Conservation (phyloP, 352 stramenopile genomes). For the Aphanomyces invadans region DNA sequence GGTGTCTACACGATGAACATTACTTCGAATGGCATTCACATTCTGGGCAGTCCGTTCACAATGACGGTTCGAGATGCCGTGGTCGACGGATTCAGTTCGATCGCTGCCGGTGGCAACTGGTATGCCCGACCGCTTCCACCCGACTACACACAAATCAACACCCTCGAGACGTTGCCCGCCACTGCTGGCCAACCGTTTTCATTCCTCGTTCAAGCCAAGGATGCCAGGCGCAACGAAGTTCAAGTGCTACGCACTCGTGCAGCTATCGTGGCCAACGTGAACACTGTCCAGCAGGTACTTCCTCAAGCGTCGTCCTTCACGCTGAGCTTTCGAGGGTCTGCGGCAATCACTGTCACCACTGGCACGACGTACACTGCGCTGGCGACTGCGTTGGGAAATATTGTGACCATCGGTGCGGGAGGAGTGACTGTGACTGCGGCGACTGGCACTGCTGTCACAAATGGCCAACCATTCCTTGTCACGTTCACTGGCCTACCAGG, state of each 20-base stretch:
- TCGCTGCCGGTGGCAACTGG: slow-evolving; percentile 56
- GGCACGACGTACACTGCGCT: slow-evolving; percentile 39
- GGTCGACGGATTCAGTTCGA: slow-evolving; percentile 61
- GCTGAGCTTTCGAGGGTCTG: slow-evolving; percentile 55
- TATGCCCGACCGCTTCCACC: slow-evolving; percentile 6
- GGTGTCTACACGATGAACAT: slow-evolving; percentile 87
- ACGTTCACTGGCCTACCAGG: slow-evolving; percentile 56
- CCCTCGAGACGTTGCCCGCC: slow-evolving; percentile 34
- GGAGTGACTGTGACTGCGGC: slow-evolving; percentile 67
- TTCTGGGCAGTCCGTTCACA: slow-evolving; percentile 86
- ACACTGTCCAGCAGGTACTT: slow-evolving; percentile 53
- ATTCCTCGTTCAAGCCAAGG: slow-evolving; percentile 90
- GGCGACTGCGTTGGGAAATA: slow-evolving; percentile 51
- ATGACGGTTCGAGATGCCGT: slow-evolving; percentile 65
- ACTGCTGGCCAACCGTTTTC: slow-evolving; percentile 47
- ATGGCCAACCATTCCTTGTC: slow-evolving; percentile 46
- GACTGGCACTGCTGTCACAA: slow-evolving; percentile 27
- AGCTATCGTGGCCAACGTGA: slow-evolving; percentile 37
- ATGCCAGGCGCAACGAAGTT: slow-evolving; percentile 61
- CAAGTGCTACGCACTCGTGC: slow-evolving; percentile 56
- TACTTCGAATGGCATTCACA: slow-evolving; percentile 63
- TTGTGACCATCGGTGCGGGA: slow-evolving; percentile 72
- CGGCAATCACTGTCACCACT: slow-evolving; percentile 31
- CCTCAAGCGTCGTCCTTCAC: slow-evolving; percentile 36
- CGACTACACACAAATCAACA: slow-evolving; percentile 29